Evolutionary conservation across 495 filamentous ascomycete genomes (phyloP).

Genomic region (Cercophora sp.): DNA sequence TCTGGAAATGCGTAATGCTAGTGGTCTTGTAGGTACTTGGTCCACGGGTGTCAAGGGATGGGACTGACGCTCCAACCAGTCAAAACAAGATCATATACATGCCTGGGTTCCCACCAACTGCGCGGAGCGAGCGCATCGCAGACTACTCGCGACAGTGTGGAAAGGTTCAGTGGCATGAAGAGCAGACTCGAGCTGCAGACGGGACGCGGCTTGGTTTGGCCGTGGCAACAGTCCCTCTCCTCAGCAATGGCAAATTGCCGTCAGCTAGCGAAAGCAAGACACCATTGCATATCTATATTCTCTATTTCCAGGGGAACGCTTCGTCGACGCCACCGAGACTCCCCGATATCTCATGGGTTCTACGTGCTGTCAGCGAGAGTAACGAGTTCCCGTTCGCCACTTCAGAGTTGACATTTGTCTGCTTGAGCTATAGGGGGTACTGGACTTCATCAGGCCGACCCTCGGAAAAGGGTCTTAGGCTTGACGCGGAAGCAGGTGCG

Average conservation of each 20-base stretch:
- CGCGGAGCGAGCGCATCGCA: conserved; percentile 53
- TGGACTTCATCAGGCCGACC: conserved; percentile 72
- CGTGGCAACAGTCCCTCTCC: conserved; percentile 39
- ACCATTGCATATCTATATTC: conserved; percentile 39
- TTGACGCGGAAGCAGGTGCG: conserved; percentile 59
- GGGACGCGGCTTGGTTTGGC: conserved; percentile 58
- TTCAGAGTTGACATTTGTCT: conserved; percentile 53
- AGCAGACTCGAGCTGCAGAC: conserved; percentile 50
- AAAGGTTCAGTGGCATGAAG: conserved; percentile 61
- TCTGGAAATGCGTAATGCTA: conserved; percentile 79
- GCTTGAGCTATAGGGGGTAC: conserved; percentile 71
- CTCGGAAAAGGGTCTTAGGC: conserved; percentile 61
- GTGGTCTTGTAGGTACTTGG: too few species aligned
- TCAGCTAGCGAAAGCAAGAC: background rate
- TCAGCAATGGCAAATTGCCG: background rate
- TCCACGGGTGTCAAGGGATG: too few species aligned
- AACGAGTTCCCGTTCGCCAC: conserved; percentile 16
- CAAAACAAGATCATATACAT: conserved; percentile 87
- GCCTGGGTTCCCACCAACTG: conserved; percentile 62
- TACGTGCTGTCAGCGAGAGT: conserved; percentile 38
- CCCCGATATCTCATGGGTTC: conserved; percentile 58
- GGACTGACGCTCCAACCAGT: too few species aligned
- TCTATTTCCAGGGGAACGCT: conserved; percentile 66
- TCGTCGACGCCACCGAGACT: conserved; percentile 67
- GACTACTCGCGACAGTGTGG: conserved; percentile 55